These are phyloP conservation scores for Salicornia ramosissima DNA, from an alignment of 148 eudicot species.

Conservation along the genomic window DNA sequence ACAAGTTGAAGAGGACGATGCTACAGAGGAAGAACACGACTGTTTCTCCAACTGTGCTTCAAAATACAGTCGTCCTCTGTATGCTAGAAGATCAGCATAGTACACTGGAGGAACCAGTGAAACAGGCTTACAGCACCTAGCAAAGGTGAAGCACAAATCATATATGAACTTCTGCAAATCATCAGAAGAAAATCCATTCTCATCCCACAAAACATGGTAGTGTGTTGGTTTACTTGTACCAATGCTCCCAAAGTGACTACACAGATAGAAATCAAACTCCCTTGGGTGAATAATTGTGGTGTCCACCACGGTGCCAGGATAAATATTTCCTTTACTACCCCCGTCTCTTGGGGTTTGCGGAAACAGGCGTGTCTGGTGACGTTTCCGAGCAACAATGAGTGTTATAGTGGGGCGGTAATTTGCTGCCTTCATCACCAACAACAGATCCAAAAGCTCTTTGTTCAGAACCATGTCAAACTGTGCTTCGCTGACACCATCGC, in stretches of 20 bases:
- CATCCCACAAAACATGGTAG: slow-evolving; percentile 92
- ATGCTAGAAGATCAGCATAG: slow-evolving; percentile 80
- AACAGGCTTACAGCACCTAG: slow-evolving; percentile 45
- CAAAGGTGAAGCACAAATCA: slow-evolving; percentile 80
- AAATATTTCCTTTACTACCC: slow-evolving; percentile 49
- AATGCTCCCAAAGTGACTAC: slow-evolving; percentile 60
- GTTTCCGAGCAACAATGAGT: slow-evolving; percentile 74
- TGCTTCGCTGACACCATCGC: slow-evolving; percentile 97
- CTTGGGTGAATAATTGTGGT: slow-evolving; percentile 75
- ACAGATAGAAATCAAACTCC: slow-evolving; percentile 75
- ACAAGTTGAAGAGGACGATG: slow-evolving; percentile 20
- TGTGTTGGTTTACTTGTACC: slow-evolving; percentile 92
- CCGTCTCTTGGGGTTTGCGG: slow-evolving; percentile 53
- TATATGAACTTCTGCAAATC: slow-evolving; percentile 69
- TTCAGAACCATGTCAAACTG: slow-evolving; percentile 81
- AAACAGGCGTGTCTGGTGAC: slow-evolving; percentile 84
- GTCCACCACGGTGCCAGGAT: slow-evolving; percentile 78
- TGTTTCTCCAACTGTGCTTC: slow-evolving; percentile 13
- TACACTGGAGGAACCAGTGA: slow-evolving; percentile 78
- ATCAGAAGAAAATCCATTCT: slow-evolving; percentile 77
- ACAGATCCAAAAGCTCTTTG: slow-evolving; percentile 24
- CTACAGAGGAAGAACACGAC: slow-evolving; percentile 18
- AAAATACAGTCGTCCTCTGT: slow-evolving; percentile 63
- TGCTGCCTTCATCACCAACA: background rate
- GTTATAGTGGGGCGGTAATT: slow-evolving; percentile 71